Base-by-base conservation (phyloP, 768 basidiomycete species). In the Amyloporia xantha region DNA sequence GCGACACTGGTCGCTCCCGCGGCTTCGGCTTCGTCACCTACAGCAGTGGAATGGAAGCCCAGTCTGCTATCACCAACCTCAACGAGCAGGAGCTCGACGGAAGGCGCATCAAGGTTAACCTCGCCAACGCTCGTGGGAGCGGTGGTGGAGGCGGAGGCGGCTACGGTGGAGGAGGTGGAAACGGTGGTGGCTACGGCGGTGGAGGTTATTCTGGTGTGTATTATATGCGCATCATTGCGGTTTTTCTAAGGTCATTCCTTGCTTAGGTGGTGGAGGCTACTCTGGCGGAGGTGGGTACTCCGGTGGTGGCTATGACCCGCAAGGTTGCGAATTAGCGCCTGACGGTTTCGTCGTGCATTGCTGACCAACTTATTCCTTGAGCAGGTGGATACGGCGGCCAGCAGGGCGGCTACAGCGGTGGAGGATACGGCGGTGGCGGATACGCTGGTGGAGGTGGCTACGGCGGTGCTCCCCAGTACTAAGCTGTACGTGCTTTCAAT, bases 21-120 rank as follows among this genome's bases (percentile, higher is more conserved):
- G 94, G 94, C 63, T 97, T 97, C 67, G 94, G 94, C 54, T 97
- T 97, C 71, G 93, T 97, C 53, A 93, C 89, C 47, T 93, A 73
- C 67, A 66, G 72, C 54, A 64, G 67, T 41, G 38, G 61, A 11
- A 60, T 68, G 25, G 91, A 95, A 66, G 94, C 94, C 39, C 71
- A 86, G 10, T 72, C 73, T 52, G 92, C 94, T 39, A 95, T 96
- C 64, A 52, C 44, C 39, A 71, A 65, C 36, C 71, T 95, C 65
- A 86, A 97, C 70, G 94, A 96, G 63, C 81, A 86, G 57, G 91
- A 95, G 56, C 82, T 98, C 54, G 95, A 97, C 69, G 93, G 94
- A 44, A 81, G 95, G 56, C 77, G 87, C 52, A 82, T 98, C 64
- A 91, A 91, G 67, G 79, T 81, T 44, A 97, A 95, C 73, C 72